These are phyloP conservation scores for Cronartium quercuum DNA, from an alignment of 1,284 basidiomycete genomes.

Conservation along the genomic window DNA sequence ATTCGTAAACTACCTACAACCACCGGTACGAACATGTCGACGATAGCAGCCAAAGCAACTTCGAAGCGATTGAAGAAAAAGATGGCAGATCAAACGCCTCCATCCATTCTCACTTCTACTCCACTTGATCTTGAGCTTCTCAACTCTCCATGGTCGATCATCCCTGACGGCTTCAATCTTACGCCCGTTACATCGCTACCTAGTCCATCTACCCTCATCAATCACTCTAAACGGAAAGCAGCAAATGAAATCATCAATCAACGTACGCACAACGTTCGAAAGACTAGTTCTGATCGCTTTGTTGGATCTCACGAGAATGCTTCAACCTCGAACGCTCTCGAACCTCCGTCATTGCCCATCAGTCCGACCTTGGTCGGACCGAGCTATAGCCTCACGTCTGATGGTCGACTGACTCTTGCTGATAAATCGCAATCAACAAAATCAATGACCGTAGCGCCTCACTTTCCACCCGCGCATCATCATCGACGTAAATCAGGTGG, in stretches of 20 bases:
- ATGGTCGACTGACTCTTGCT: no score
- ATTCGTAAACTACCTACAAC: conserved; percentile 27
- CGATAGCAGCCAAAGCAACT: conserved; percentile 23
- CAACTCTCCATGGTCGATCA: not conserved
- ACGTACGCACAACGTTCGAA: conserved; percentile 5
- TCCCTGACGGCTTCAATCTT: not conserved
- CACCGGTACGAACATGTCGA: conserved; percentile 38
- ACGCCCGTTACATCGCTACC: not conserved
- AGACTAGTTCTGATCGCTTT: conserved; percentile 11
- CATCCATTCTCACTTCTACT: not conserved
- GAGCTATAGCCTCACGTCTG: not conserved
- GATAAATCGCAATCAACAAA: no score
- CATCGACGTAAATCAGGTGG: not conserved
- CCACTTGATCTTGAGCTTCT: not conserved
- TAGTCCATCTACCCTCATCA: not conserved
- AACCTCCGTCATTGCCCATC: not conserved
- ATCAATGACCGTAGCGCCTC: no score
- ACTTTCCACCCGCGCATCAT: no score
- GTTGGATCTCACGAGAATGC: not conserved
- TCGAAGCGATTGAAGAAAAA: conserved; percentile 45
- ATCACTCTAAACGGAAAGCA: conserved; percentile 28
- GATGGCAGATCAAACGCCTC: conserved; percentile 40
- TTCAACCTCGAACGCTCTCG: not conserved
- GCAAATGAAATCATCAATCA: conserved; percentile 13
- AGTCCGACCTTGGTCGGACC: not conserved